phyloP scores from a whole-genome alignment of 2,329 filamentous ascomycete genomes.

The Epichloe bromicola region DNA sequence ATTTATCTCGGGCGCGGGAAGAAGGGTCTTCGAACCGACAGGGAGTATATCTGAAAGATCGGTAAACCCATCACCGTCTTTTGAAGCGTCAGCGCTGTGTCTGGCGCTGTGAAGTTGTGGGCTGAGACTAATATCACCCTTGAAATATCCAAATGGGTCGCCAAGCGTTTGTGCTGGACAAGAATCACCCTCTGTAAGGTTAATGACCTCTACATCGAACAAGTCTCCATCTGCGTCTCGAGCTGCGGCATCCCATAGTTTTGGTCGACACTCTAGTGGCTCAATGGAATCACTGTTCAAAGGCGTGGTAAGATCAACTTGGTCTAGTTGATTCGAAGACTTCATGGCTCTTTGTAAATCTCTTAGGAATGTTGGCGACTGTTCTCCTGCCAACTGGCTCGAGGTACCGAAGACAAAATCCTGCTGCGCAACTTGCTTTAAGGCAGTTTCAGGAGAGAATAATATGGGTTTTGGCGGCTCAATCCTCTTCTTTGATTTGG shows the following conservation, averaged over 20 bases:
- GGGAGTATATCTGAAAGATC: slow-evolving; percentile 14
- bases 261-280: slow-evolving; percentile 17
- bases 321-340: slow-evolving; percentile 36
- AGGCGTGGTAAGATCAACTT: slow-evolving; percentile 26
- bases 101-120: not conserved
- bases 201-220: slow-evolving; percentile 48
- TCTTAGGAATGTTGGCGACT: slow-evolving; percentile 52
- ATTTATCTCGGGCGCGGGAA: not conserved
- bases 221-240: slow-evolving; percentile 53
- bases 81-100: not conserved
- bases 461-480: slow-evolving; percentile 35
- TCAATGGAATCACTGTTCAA: slow-evolving; percentile 27
- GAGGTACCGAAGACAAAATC: slow-evolving; percentile 78
- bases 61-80: slow-evolving; percentile 11
- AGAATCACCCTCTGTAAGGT: slow-evolving; percentile 36
- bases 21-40: not conserved
- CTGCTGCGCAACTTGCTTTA: slow-evolving; percentile 52
- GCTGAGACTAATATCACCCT: slow-evolving; percentile 5
- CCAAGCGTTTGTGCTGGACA: slow-evolving; percentile 10
- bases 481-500: slow-evolving; percentile 27
- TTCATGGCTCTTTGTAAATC: slow-evolving; percentile 50
- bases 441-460: slow-evolving; percentile 55
- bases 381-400: slow-evolving; percentile 64
- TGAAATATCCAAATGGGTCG: slow-evolving; percentile 28
- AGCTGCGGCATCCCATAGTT: slow-evolving; percentile 60